Evolutionary conservation across 2,329 filamentous ascomycete species (phyloP), one percentile per base, ranked within the genome.

Genomic region (Thermomyces lanuginosus): DNA sequence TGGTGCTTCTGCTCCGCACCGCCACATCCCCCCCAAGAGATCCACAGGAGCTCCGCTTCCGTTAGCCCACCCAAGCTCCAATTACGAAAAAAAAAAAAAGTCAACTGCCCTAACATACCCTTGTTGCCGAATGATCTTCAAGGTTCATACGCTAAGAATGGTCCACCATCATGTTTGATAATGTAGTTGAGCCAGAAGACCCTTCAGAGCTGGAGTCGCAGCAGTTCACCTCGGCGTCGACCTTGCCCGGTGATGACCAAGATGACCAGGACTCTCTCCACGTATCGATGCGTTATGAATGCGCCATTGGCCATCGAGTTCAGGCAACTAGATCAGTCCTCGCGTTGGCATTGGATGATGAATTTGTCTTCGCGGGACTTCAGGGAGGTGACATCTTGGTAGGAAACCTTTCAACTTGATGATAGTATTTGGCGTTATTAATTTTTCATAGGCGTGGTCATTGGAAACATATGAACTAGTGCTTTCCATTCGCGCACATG

Each of bases 341-440:
- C 26, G 72, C 82, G 6, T 66, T 98, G 30, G 80, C 75, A 3
- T 71, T 92, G 13, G 83, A 81, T 31, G 66, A 80, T 27, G 66
- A 77, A 24, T 76, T 74, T 46, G 77, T 98, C 28, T 98, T 82
- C 51, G 84, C 86, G 10, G 89, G 89, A 21, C 84, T 89, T 1
- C 83, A 93, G 48, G 79, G 82, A 36, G 89, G 89, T 34, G 82
- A 93, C 56, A 92, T 98, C 34, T 64, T 91, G 23, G 76, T 69
- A 52, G 34, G 56, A 9, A 22, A 27, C 8, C 4, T 15, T 14
- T 14, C 10, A 14, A 11, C 15, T 16, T 10, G 7, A 9, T 26
- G 16, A 9, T 18, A 15, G 8, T n/a, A 6, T 18, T 26, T 18
- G 20, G 8, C 8, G n/a, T 4, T 12, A 7, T 20, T 7, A 20